A percentile compares a stretch with the other conserved stretches of the same genome.
phyloP scores from a whole-genome alignment of 441 rosid genomes.

The Melastoma candidum region DNA sequence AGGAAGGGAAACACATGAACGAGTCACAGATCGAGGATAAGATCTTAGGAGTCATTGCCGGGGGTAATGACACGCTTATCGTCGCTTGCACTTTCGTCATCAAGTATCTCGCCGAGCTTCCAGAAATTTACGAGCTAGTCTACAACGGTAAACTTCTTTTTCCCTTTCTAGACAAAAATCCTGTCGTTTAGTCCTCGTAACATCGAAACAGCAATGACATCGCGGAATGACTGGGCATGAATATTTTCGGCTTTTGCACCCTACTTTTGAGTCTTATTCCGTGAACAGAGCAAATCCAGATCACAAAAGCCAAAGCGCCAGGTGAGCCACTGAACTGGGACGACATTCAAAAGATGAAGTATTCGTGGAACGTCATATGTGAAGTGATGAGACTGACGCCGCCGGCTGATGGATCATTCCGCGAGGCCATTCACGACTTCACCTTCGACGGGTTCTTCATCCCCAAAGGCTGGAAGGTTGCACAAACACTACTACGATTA shows the following conservation, averaged over 20 bases:
- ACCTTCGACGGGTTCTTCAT: constrained; percentile 26
- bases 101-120: constrained; percentile 29
- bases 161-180: neutral
- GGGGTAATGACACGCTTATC: constrained; percentile 33
- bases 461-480: constrained; percentile 52
- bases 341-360: constrained; percentile 38
- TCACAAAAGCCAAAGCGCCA: constrained; percentile 17
- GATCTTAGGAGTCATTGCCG: constrained; percentile 25
- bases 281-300: constrained; percentile 30
- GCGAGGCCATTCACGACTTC: constrained; percentile 30
- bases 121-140: constrained; percentile 22
- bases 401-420: constrained; percentile 35
- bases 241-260: too few relatives aligned
- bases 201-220: neutral
- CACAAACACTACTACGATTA: too few relatives aligned
- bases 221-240: too few relatives aligned
- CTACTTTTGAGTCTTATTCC: too few relatives aligned
- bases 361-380: constrained; percentile 35
- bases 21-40: constrained; percentile 21
- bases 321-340: constrained; percentile 28
- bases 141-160: constrained; percentile 14
- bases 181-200: neutral
- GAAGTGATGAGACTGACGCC: constrained; percentile 40
- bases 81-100: constrained; percentile 28
- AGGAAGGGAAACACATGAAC: constrained; percentile 26